Base-by-base conservation (phyloP, 352 stramenopile species). In the Globisporangium mamillatum region DNA sequence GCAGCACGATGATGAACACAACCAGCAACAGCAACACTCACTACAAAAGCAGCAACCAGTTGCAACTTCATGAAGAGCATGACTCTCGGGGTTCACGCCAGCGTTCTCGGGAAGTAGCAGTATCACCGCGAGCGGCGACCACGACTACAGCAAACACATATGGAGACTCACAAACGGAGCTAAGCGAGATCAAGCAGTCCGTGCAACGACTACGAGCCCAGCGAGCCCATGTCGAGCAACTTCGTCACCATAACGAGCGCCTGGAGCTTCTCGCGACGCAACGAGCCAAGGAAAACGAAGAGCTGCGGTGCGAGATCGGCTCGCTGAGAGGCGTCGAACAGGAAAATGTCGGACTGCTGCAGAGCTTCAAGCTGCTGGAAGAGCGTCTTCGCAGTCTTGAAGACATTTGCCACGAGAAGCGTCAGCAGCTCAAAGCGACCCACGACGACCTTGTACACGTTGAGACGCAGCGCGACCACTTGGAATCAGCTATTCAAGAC, bases 321-420 rank as follows among this genome's bases (percentile, higher is more conserved):
- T 71, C 74, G 16, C 46, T 88, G 9, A 76, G 71, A 14, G 79
- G 72, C 1, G 69, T 84, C 25, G 76, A 88, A 52, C 68, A 82
- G 46, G 81, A 91, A 63, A 89, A 91, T 66, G 67, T 83, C 44
- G 76, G 73, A 10, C 72, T 85, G 29, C 68, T 86, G 18, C 78
- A 88, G 60, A 86, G 74, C 46, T 75, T 88, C 32, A 84, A 86
- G 54, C 56, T 88, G 32, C 63, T 91, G 5, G 78, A 91, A 68
- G 73, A 85, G 63, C 73, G 81, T 8, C 66, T 81, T 46, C 76
- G 63, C 36, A 73, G 60, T 7, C 70, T 91, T 8, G 82, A 91
- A 46, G 66, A 72, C 22, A 63, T 63, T 1, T 84, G 72, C 25
- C 70, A 67, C 24, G 68, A 63, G 16, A 81, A 79, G 64, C 74